phyloP scores from a whole-genome alignment of 228 moss, liverwort and hornwort species.

The Sphagnum magellanicum region DNA sequence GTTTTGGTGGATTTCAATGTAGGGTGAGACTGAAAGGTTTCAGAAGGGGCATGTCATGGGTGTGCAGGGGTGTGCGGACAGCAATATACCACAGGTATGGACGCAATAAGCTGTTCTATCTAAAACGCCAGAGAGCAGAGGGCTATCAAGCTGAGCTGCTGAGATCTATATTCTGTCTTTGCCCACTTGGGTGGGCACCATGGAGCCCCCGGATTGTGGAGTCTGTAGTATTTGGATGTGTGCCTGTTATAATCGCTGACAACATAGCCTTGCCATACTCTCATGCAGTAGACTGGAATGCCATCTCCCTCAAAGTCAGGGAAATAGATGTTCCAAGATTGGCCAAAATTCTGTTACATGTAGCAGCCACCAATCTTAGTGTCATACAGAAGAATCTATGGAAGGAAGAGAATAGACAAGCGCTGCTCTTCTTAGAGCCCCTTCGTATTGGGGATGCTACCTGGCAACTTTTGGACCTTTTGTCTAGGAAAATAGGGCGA shows the following conservation, averaged over 20 bases:
- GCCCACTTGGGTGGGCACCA: conserved; percentile 93
- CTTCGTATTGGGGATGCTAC: conserved; percentile 60
- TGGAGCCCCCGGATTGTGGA: conserved; percentile 98
- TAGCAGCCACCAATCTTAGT: conserved; percentile 66
- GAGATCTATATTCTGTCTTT: conserved; percentile 73
- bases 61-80: conserved; percentile 69
- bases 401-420: conserved; percentile 61
- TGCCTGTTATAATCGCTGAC: conserved; percentile 96
- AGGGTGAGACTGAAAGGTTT: no score
- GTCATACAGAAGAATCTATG: conserved; percentile 75
- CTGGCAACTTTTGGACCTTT: conserved; percentile 74
- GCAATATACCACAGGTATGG: conserved; percentile 59
- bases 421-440: conserved; percentile 60
- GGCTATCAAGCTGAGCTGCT: conserved; percentile 75
- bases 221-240: conserved; percentile 73
- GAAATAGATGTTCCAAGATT: conserved; percentile 67
- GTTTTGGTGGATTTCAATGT: no score
- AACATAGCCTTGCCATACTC: conserved; percentile 73
- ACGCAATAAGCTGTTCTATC: conserved; percentile 52
- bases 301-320: conserved; percentile 58
- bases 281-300: conserved; percentile 66
- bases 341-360: conserved; percentile 56
- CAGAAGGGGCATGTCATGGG: background rate
- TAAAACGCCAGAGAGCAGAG: conserved; percentile 58
- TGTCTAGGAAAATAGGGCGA: conserved; percentile 36